Evolutionary conservation across 2,329 filamentous ascomycete genomes (phyloP).

Genomic region (Alternaria rosae): DNA sequence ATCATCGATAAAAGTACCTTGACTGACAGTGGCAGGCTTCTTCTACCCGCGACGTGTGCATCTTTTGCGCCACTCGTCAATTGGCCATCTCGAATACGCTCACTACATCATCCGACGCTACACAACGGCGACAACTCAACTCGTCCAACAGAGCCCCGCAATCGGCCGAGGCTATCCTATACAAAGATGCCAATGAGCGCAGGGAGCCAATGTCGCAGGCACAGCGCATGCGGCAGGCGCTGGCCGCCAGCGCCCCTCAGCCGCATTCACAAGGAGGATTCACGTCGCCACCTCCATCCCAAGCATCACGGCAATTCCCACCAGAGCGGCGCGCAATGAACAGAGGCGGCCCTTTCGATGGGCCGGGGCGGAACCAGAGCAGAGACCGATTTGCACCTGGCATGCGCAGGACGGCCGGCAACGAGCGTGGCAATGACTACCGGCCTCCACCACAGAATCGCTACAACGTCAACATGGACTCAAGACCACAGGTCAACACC

Average conservation of each 20-base stretch:
- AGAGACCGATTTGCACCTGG: slow-evolving; percentile 25
- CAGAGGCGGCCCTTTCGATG: slow-evolving; percentile 24
- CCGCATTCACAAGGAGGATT: slow-evolving; percentile 22
- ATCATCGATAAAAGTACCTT: background rate
- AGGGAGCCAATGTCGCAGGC: slow-evolving; percentile 35
- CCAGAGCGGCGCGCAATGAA: slow-evolving; percentile 24
- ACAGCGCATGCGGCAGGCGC: slow-evolving; percentile 36
- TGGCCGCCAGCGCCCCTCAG: slow-evolving; percentile 28
- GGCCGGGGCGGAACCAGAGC: slow-evolving; percentile 25
- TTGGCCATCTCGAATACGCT: slow-evolving; percentile 28
- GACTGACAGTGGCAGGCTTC: slow-evolving; percentile 34
- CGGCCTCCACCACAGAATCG: slow-evolving; percentile 21
- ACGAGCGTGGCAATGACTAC: slow-evolving; percentile 6
- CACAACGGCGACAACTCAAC: slow-evolving; percentile 44
- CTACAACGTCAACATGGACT: slow-evolving; percentile 44
- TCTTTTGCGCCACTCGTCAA: slow-evolving; percentile 50
- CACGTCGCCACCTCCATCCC: slow-evolving; percentile 20
- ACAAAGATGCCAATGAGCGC: slow-evolving; percentile 31
- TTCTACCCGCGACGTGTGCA: slow-evolving; percentile 47
- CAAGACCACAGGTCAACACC: slow-evolving; percentile 33
- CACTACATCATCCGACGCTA: slow-evolving; percentile 16
- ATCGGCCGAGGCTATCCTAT: slow-evolving; percentile 38
- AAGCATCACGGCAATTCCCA: slow-evolving; percentile 17
- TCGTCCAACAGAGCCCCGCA: slow-evolving; percentile 43
- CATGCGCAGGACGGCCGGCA: slow-evolving; percentile 6